Evolutionary conservation across 1,284 basidiomycete species (phyloP).

Genomic region (Ceratobasidium sp.): DNA sequence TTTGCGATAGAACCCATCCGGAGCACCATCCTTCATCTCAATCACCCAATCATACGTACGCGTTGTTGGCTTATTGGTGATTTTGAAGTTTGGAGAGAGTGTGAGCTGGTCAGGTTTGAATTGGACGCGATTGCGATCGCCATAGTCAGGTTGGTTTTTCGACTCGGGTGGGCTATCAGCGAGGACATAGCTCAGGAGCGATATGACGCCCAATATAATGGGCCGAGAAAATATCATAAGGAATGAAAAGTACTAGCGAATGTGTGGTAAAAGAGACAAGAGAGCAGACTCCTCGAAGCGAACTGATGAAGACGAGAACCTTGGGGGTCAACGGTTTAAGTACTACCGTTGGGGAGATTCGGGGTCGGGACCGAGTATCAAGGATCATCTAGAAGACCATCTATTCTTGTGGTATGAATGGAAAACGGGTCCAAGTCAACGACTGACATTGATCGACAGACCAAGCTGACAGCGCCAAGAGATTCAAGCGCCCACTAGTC

Average conservation of each 20-base stretch:
- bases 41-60: conserved; percentile 59
- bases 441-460: no score
- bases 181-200: not conserved
- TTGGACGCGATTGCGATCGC: not conserved
- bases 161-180: not conserved
- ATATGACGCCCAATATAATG: not conserved
- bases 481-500: not conserved
- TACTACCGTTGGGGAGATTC: not conserved
- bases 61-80: conserved; percentile 55
- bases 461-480: not conserved
- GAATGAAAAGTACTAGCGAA: not conserved
- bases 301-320: no score
- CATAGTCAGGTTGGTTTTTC: not conserved
- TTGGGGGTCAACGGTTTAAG: no score
- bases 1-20: conserved; percentile 59
- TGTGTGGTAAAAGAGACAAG: no score
- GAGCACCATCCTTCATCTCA: conserved; percentile 55
- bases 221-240: not conserved
- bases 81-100: conserved; percentile 36
- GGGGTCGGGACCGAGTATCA: not conserved
- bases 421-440: not conserved
- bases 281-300: no score
- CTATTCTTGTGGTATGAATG: not conserved
- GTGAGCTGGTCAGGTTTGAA: not conserved
- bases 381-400: not conserved